Conservation (phyloP, 2,329 filamentous ascomycete species). For the Microdochium trichocladiopsis region DNA sequence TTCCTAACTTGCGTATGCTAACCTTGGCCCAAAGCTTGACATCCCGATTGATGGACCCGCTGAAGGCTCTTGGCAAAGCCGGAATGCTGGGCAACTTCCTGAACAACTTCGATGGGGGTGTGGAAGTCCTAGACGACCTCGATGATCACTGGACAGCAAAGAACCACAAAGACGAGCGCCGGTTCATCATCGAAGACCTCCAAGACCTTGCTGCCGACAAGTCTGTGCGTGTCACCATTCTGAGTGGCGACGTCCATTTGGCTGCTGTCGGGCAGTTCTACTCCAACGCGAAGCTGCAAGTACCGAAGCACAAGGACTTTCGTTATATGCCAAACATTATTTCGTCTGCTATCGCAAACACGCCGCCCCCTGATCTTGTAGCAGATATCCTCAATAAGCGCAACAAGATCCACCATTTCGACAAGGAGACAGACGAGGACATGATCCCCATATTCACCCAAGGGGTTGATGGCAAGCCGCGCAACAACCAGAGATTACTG, state of each 20-base stretch:
- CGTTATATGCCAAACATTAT: constrained; percentile 96
- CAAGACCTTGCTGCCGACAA: constrained; percentile 92
- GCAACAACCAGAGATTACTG: constrained; percentile 86
- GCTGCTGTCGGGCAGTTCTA: constrained; percentile 93
- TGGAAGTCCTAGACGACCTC: constrained; percentile 85
- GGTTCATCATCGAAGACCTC: constrained; percentile 79
- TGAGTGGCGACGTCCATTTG: constrained; percentile 91
- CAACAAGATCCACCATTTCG: constrained; percentile 72
- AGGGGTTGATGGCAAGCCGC: constrained; percentile 80
- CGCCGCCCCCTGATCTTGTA: constrained; percentile 79
- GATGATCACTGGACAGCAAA: constrained; percentile 98
- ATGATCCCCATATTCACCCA: constrained; percentile 92
- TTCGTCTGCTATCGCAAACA: constrained; percentile 90
- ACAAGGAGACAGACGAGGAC: constrained; percentile 78
- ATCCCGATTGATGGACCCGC: constrained; percentile 76
- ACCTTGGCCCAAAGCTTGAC: constrained; percentile 57
- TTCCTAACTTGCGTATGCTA: constrained; percentile 12
- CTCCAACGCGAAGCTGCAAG: constrained; percentile 71
- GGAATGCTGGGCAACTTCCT: constrained; percentile 74
- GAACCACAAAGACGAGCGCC: constrained; percentile 86
- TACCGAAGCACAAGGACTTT: constrained; percentile 86
- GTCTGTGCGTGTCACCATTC: constrained; percentile 82
- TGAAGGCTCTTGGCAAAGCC: constrained; percentile 80
- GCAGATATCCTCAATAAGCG: constrained; percentile 90
- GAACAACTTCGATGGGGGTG: constrained; percentile 85